Conservation (phyloP, 768 basidiomycete genomes). For the Rossbeevera mucosa region DNA sequence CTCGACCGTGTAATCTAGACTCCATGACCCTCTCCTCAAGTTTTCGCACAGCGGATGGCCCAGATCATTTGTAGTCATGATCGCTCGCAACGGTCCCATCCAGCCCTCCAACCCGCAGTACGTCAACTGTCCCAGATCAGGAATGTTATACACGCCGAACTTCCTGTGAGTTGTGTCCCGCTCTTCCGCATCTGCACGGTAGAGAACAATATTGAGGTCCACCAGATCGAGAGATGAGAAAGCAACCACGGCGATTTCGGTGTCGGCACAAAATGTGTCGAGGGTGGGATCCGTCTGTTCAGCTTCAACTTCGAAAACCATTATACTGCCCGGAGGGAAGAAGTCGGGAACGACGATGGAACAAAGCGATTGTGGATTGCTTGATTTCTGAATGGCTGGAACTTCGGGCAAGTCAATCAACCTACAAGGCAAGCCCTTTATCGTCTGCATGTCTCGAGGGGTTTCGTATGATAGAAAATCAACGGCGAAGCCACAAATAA, state of each 20-base stretch:
- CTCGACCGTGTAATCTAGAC: slow-evolving; percentile 78
- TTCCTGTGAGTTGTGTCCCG: slow-evolving; percentile 78
- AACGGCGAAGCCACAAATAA: slow-evolving; percentile 74
- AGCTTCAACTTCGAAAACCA: slow-evolving; percentile 86
- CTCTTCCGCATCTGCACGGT: slow-evolving; percentile 89
- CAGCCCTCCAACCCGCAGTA: slow-evolving; percentile 98
- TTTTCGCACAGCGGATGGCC: slow-evolving; percentile 90
- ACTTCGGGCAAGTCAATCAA: slow-evolving; percentile 62
- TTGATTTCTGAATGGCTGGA: slow-evolving; percentile 55
- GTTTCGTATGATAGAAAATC: slow-evolving; percentile 60
- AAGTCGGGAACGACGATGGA: slow-evolving; percentile 80
- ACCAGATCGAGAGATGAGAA: slow-evolving; percentile 73
- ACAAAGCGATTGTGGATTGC: slow-evolving; percentile 62
- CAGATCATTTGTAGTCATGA: slow-evolving; percentile 89
- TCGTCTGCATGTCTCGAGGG: slow-evolving; percentile 43
- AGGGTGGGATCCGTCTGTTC: slow-evolving; percentile 66
- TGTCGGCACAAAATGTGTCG: slow-evolving; percentile 68
- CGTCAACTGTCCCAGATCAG: slow-evolving; percentile 64
- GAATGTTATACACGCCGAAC: slow-evolving; percentile 80
- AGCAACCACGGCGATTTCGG: slow-evolving; percentile 67
- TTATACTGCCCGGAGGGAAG: slow-evolving; percentile 94
- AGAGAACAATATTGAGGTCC: slow-evolving; percentile 84
- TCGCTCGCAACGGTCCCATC: slow-evolving; percentile 83
- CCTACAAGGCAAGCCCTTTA: slow-evolving; percentile 70
- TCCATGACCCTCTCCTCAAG: slow-evolving; percentile 85